Evolutionary conservation across 345 rosid species (phyloP), one percentile per base, ranked within the genome.

Genomic region (Citrus hindsii): DNA sequence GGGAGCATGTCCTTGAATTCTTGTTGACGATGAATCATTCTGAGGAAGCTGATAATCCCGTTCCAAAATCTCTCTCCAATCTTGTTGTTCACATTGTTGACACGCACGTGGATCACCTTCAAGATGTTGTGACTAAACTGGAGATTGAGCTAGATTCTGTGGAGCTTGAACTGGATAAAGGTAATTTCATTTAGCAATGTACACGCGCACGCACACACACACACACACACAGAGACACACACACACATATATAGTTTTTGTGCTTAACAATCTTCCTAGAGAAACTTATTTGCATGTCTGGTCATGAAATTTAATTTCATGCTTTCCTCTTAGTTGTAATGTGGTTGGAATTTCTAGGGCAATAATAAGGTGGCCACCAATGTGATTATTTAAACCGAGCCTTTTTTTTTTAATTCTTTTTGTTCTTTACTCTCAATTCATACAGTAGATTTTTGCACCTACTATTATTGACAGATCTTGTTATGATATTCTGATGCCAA

Each of bases 1-100:
- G 87, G 83, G 99, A 94, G 83, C 99, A 97, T 84, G 98, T 97
- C 83, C 95, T 97, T 58, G 99, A 97, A 74, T 97, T 94, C 75
- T 86, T 97, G 55, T 68, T 97, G 77, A 97, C 94, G 1, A 97
- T 94, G 99, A 97, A 94, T 79, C 99, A 97, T 77, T 93, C 99
- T 21, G 98, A 97, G 86, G 98, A 90, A 87, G 98, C 98, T 69
- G 99, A 97, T 81, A 97, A 97, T 82, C 98, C 95, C 27, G 98
- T 97, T 18, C 99, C 99, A 0, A 85, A 73, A 76, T 90, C 97
- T 18, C 87, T 93, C 35, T 97, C 98, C 1, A 93, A 94, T 84
- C 98, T 97, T 40, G 90, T 97, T 7, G 92, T 94, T 80, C 98
- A 97, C 82, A 90, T 97, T 22, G 77, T 94, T 19, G 98, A 97